phyloP scores from a whole-genome alignment of 2,329 filamentous ascomycete genomes.

The Beauveria varroae region DNA sequence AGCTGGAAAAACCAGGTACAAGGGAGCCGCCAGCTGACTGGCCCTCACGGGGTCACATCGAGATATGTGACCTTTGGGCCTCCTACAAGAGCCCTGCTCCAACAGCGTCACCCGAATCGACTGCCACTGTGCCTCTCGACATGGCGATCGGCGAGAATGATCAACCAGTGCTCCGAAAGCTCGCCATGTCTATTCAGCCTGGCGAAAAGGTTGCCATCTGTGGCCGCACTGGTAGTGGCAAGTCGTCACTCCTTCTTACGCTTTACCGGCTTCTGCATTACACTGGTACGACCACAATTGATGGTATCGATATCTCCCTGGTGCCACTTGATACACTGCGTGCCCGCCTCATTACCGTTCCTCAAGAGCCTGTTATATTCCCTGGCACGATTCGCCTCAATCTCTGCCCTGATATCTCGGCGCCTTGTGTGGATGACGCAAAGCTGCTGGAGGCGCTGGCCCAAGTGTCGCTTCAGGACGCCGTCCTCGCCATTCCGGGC shows the following conservation, averaged over 20 bases:
- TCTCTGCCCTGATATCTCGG: conserved; percentile 1
- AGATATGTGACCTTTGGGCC: neutral
- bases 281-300: conserved; percentile 1
- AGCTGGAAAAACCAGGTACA: neutral
- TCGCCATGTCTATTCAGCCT: conserved; percentile 21
- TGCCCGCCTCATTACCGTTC: conserved; percentile 11
- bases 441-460: too few relatives aligned
- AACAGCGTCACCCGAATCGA: too few relatives aligned
- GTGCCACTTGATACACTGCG: conserved; percentile 12
- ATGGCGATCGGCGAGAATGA: neutral
- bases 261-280: neutral
- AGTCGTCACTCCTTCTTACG: too few relatives aligned
- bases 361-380: conserved; percentile 13
- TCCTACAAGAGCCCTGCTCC: conserved; percentile 3
- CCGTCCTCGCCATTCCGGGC: too few relatives aligned
- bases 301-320: conserved; percentile 6
- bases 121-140: too few relatives aligned
- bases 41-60: conserved; percentile 8
- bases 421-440: too few relatives aligned
- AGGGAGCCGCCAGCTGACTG: neutral
- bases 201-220: conserved; percentile 12
- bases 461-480: too few relatives aligned
- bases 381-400: conserved; percentile 1
- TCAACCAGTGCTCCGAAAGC: conserved; percentile 17
- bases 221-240: neutral